These are phyloP conservation scores for Saturnispora serradocipensis DNA, from an alignment of 805 yeast species.

Conservation along the genomic window DNA sequence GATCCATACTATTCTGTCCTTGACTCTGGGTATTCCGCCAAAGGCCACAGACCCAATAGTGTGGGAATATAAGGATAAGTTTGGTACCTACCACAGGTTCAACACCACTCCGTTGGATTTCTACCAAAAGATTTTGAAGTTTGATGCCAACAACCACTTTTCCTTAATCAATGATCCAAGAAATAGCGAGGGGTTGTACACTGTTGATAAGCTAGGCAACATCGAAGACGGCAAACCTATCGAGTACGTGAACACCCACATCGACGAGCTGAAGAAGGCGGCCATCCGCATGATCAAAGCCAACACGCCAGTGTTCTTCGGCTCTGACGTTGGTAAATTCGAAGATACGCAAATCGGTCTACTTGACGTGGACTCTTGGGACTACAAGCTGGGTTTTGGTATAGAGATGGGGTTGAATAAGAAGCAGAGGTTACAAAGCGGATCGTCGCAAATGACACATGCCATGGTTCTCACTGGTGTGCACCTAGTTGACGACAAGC, in stretches of 20 bases:
- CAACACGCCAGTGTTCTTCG: constrained; percentile 80
- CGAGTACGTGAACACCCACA: constrained; percentile 62
- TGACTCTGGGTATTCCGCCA: constrained; percentile 75
- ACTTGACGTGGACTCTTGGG: constrained; percentile 64
- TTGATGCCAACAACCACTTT: constrained; percentile 44
- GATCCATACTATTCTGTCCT: constrained; percentile 55
- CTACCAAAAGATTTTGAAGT: constrained; percentile 45
- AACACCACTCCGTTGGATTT: constrained; percentile 60
- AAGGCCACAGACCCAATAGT: constrained; percentile 52
- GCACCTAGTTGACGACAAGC: constrained; percentile 50
- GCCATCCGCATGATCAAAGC: constrained; percentile 62
- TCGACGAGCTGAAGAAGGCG: constrained; percentile 47
- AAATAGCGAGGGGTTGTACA: constrained; percentile 56
- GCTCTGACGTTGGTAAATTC: constrained; percentile 78
- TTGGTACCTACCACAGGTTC: constrained; percentile 43
- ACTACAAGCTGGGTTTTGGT: constrained; percentile 51
- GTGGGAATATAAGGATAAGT: constrained; percentile 75
- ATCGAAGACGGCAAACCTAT: constrained; percentile 66
- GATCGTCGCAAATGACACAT: constrained; percentile 70
- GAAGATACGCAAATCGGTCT: constrained; percentile 54
- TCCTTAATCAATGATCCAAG: constrained; percentile 82
- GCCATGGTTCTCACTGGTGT: constrained; percentile 86
- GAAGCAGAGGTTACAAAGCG: constrained; percentile 26
- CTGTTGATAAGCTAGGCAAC: constrained; percentile 72
- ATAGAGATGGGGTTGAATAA: constrained; percentile 27